These are phyloP conservation scores for Kandelia obovata DNA, from an alignment of 345 rosid genomes.

Conservation along the genomic window DNA sequence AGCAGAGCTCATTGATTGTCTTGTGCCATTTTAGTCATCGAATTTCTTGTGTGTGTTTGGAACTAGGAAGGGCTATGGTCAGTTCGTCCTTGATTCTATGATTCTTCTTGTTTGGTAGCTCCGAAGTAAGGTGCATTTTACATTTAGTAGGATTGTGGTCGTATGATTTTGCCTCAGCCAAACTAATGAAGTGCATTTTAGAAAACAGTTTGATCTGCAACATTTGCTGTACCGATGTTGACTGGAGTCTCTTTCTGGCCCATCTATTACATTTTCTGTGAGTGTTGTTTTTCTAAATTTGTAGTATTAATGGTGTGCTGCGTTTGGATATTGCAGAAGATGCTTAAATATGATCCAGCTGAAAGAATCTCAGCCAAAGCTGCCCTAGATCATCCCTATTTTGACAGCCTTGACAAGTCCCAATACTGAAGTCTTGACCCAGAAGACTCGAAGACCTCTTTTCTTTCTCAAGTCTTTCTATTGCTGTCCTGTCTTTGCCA, in stretches of 20 bases:
- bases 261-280: no score
- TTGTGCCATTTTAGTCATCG: no score
- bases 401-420: conserved; percentile 86
- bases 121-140: no score
- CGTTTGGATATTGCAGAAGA: conserved; percentile 48
- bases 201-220: background rate
- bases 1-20: no score
- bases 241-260: no score
- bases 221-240: no score
- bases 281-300: background rate
- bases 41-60: no score
- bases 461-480: background rate
- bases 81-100: no score
- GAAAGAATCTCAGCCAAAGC: conserved; percentile 87
- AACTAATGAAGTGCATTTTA: background rate
- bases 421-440: conserved; percentile 51
- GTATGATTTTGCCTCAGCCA: no score
- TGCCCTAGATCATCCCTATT: conserved; percentile 86
- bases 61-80: no score
- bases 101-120: no score
- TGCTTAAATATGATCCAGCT: conserved; percentile 79
- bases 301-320: background rate
- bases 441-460: background rate
- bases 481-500: background rate
- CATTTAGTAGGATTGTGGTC: no score